Evolutionary conservation across 176 grass and related monocot species (phyloP).

Genomic region (Aegilops tauschii): DNA sequence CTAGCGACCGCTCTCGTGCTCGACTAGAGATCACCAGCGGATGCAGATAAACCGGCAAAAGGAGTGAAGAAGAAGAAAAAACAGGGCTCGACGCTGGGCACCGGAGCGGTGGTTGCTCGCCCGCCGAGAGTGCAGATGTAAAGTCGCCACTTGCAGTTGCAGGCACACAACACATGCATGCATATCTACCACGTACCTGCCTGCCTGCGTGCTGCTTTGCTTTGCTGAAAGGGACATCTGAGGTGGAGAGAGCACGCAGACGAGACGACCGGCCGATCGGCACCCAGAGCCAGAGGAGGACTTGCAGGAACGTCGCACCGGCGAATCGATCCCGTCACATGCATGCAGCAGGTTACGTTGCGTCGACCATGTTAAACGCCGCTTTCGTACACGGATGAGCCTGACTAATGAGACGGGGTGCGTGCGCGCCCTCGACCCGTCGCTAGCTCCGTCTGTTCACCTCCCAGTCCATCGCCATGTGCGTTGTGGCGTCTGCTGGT

Average conservation of each 20-base stretch:
- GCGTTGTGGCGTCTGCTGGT: background rate
- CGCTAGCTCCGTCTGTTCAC: background rate
- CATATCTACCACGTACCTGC: background rate
- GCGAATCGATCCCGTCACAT: constrained; percentile 10
- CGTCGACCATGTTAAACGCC: constrained; percentile 25
- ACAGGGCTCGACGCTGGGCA: background rate
- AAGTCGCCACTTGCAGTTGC: background rate
- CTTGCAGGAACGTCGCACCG: too few relatives aligned
- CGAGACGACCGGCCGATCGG: too few relatives aligned
- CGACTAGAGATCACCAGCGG: background rate
- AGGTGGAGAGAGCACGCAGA: background rate
- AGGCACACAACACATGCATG: background rate
- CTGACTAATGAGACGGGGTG: background rate
- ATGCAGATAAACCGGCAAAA: background rate
- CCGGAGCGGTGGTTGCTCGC: background rate
- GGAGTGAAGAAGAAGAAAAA: background rate
- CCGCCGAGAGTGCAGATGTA: background rate
- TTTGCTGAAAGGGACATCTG: constrained; percentile 19
- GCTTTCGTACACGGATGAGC: background rate
- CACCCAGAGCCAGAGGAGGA: too few relatives aligned
- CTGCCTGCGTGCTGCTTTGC: background rate
- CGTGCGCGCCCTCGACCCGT: background rate
- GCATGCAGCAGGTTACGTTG: background rate
- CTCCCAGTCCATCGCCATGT: constrained; percentile 5
- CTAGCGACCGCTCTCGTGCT: background rate